Percentiles rank a stretch among this genome's conserved stretches.
Conservation (phyloP, 2,329 filamentous ascomycete genomes). For the Aschersonia sp. region DNA sequence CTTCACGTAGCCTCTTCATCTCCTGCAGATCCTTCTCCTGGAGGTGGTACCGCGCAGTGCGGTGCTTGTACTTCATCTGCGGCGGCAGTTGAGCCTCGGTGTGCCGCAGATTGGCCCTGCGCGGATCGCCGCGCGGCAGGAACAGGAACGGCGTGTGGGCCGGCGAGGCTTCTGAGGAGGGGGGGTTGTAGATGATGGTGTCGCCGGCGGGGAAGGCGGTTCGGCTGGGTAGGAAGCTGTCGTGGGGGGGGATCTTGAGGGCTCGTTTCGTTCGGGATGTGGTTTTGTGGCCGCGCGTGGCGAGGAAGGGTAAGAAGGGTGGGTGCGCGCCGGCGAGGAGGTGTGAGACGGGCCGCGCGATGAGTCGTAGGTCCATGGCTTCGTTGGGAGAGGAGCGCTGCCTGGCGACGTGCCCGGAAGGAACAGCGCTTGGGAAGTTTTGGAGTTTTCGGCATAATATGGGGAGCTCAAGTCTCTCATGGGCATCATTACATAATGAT, state of each 20-base stretch:
- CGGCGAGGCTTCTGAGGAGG: conserved; percentile 38
- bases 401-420: background rate
- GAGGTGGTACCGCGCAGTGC: conserved; percentile 34
- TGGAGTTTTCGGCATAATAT: no score
- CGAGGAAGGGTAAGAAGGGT: conserved; percentile 4
- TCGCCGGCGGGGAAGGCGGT: conserved; percentile 16
- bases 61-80: conserved; percentile 17
- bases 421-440: no score
- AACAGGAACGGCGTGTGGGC: conserved; percentile 54
- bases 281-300: conserved; percentile 32
- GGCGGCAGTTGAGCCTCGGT: conserved; percentile 15
- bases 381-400: background rate
- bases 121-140: conserved; percentile 41
- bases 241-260: conserved; percentile 45
- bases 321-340: conserved; percentile 14
- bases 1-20: conserved; percentile 39
- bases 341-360: conserved; percentile 19
- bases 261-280: conserved; percentile 38
- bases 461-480: no score
- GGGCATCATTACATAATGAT: no score
- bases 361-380: conserved; percentile 20
- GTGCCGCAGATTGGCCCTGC: conserved; percentile 21
- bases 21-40: conserved; percentile 40
- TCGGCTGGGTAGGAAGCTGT: conserved; percentile 37
- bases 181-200: conserved; percentile 43